Evolutionary conservation across 179 eudicot species (phyloP).

Genomic region (Vitellaria paradoxa): DNA sequence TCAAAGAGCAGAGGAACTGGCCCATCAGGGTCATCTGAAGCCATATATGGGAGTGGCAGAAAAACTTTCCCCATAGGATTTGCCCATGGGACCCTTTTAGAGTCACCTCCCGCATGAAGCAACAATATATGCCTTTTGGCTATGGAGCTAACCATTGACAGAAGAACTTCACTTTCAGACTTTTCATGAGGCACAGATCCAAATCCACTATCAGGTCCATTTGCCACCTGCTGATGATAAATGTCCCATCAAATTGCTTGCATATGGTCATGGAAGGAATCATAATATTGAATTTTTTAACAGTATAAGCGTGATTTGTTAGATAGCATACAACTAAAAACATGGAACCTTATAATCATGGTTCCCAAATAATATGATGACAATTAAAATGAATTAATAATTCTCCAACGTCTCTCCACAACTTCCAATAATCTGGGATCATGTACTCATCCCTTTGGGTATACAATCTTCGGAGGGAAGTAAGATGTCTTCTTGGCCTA

Average conservation of each 20-base stretch:
- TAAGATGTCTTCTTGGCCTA: background rate
- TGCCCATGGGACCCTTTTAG: constrained; percentile 99
- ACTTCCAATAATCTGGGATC: background rate
- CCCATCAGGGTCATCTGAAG: constrained; percentile 94
- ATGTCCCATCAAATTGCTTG: constrained; percentile 18
- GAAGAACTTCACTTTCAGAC: constrained; percentile 35
- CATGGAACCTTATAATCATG: background rate
- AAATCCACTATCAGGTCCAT: constrained; percentile 24
- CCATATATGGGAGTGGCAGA: constrained; percentile 95
- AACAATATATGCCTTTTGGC: constrained; percentile 75
- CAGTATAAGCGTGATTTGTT: background rate
- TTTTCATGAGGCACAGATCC: constrained; percentile 29
- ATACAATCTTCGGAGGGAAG: background rate
- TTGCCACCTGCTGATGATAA: constrained; percentile 43
- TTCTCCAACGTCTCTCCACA: background rate
- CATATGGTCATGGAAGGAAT: background rate
- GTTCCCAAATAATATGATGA: background rate
- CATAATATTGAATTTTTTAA: background rate
- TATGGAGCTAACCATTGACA: constrained; percentile 42
- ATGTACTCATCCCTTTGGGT: background rate
- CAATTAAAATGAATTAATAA: background rate
- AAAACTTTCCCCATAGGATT: constrained; percentile 99
- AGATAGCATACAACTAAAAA: background rate
- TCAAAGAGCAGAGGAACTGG: constrained; percentile 98
- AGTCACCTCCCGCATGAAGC: constrained; percentile 99